These are phyloP conservation scores for Iberis amara DNA, from an alignment of 441 rosid genomes.

Conservation along the genomic window DNA sequence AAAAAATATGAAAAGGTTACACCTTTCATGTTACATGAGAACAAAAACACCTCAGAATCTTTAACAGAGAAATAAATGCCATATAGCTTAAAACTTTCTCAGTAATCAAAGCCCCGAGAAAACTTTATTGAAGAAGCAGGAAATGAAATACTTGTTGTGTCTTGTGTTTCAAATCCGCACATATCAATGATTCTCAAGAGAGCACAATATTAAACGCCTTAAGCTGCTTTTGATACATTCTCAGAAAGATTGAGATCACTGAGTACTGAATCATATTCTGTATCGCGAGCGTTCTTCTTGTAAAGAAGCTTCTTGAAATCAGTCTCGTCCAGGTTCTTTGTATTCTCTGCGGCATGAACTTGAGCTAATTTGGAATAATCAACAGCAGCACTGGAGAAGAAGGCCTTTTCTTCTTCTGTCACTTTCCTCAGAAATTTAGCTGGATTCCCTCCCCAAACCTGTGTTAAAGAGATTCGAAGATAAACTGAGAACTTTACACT, in stretches of 20 bases:
- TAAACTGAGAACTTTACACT: slow-evolving; percentile 5
- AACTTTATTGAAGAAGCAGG: slow-evolving; percentile 27
- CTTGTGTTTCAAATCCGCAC: slow-evolving; percentile 17
- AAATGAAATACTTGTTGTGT: slow-evolving; percentile 18
- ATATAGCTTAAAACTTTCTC: slow-evolving; percentile 12
- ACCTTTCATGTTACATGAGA: slow-evolving; percentile 12
- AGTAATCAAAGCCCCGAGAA: slow-evolving; percentile 6
- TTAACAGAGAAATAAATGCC: slow-evolving; percentile 26
- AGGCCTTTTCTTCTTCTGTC: slow-evolving; percentile 58
- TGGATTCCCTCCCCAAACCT: slow-evolving; percentile 79
- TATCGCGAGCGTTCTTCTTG: slow-evolving; percentile 57
- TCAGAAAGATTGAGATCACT: slow-evolving; percentile 45
- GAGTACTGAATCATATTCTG: slow-evolving; percentile 53
- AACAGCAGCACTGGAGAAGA: slow-evolving; percentile 49
- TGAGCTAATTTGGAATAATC: slow-evolving; percentile 52
- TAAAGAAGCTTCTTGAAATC: slow-evolving; percentile 55
- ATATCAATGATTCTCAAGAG: slow-evolving; percentile 15
- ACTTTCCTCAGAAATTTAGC: slow-evolving; percentile 61
- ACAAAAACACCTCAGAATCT: slow-evolving; percentile 17
- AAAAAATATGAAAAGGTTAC: slow-evolving; percentile 8
- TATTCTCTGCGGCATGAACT: slow-evolving; percentile 56
- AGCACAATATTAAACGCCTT: slow-evolving; percentile 1
- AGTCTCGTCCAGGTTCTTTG: slow-evolving; percentile 52
- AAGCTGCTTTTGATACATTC: slow-evolving; percentile 34
- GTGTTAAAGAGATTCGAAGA: neutral